phyloP scores from a whole-genome alignment of 805 yeast species.

The Suhomyces xylopsoci region DNA sequence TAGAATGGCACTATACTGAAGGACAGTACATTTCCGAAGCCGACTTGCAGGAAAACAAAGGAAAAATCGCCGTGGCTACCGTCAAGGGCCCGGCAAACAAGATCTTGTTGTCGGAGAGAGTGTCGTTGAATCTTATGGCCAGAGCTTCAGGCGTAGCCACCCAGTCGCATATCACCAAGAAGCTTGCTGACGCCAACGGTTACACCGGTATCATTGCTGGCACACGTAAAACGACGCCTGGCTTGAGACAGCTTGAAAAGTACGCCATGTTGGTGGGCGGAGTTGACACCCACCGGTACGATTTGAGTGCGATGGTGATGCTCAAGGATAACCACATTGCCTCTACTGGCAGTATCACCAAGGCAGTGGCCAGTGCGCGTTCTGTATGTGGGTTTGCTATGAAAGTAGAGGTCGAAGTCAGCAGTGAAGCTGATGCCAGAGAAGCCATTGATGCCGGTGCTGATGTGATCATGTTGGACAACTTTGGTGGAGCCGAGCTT shows the following conservation, averaged over 20 bases:
- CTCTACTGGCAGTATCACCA: conserved; percentile 88
- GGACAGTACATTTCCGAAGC: conserved; percentile 50
- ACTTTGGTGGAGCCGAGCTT: conserved; percentile 67
- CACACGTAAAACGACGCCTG: conserved; percentile 97
- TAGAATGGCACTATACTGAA: conserved; percentile 72
- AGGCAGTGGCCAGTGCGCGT: conserved; percentile 75
- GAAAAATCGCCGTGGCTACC: conserved; percentile 66
- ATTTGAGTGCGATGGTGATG: conserved; percentile 92
- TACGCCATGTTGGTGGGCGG: conserved; percentile 96
- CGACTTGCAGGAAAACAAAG: conserved; percentile 46
- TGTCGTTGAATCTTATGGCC: conserved; percentile 77
- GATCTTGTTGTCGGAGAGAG: conserved; percentile 79
- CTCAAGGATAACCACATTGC: conserved; percentile 91
- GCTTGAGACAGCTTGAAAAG: conserved; percentile 81
- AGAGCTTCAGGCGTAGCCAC: conserved; percentile 89
- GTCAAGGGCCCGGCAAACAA: conserved; percentile 80
- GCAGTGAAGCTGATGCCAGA: conserved; percentile 76
- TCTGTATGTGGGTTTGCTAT: conserved; percentile 83
- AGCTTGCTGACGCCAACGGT: conserved; percentile 63
- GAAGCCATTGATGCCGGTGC: conserved; percentile 96
- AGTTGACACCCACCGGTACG: conserved; percentile 88
- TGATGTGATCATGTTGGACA: conserved; percentile 92
- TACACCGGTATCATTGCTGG: conserved; percentile 89
- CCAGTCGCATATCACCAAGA: conserved; percentile 54
- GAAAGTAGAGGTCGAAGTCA: conserved; percentile 91